A percentile compares a stretch with the other conserved stretches of the same genome.
Evolutionary conservation across 257 asterid genomes (phyloP).

Genomic region (Penstemon barbatus): DNA sequence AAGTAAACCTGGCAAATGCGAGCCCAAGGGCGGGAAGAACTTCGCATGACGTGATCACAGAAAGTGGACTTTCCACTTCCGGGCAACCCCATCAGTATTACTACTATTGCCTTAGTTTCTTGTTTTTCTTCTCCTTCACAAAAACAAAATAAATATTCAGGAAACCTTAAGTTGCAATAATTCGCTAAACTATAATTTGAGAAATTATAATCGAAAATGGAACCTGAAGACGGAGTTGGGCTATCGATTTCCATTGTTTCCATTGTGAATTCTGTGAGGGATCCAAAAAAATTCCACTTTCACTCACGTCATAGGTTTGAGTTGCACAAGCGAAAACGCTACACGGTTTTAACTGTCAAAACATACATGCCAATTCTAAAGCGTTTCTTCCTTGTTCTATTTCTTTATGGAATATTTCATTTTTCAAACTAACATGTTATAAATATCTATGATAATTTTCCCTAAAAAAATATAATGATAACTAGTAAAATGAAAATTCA

Average conservation of each 20-base stretch:
- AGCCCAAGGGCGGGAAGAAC: slow-evolving; percentile 65
- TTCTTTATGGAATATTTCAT: too few relatives aligned
- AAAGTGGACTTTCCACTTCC: slow-evolving; percentile 97
- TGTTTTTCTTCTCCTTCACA: slow-evolving; percentile 40
- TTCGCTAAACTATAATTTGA: neutral
- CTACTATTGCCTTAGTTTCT: slow-evolving; percentile 37
- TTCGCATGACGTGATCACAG: slow-evolving; percentile 64
- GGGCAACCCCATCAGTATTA: slow-evolving; percentile 77
- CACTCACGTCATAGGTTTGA: too few relatives aligned
- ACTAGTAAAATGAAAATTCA: too few relatives aligned
- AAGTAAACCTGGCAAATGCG: slow-evolving; percentile 86
- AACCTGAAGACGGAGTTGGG: slow-evolving; percentile 41
- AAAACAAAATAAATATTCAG: neutral
- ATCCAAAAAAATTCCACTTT: neutral
- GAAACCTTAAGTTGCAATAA: neutral
- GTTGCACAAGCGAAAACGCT: too few relatives aligned
- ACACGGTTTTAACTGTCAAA: too few relatives aligned
- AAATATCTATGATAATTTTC: too few relatives aligned
- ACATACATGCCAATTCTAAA: too few relatives aligned
- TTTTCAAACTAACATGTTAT: too few relatives aligned
- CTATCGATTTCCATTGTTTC: slow-evolving; percentile 65
- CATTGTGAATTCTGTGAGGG: slow-evolving; percentile 28
- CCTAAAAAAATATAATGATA: too few relatives aligned
- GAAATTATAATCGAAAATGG: neutral
- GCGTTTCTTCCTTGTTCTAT: too few relatives aligned